A percentile compares a stretch with the other conserved stretches of the same genome.
These are phyloP conservation scores for Lecanoromycetidae sp. DNA, from an alignment of 2,329 filamentous ascomycete species.

Conservation along the genomic window DNA sequence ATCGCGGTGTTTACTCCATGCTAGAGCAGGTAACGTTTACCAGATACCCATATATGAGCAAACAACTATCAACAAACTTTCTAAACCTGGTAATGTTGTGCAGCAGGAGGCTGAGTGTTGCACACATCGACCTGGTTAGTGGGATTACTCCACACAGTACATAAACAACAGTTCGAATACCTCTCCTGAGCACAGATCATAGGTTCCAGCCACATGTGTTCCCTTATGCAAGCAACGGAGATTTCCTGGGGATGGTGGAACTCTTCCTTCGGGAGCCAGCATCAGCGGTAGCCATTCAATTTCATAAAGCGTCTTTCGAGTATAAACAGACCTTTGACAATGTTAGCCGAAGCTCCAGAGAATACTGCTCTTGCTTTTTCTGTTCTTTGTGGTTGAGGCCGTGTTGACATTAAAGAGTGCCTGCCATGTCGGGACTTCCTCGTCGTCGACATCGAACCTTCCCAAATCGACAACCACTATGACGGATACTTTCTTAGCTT, in stretches of 20 bases:
- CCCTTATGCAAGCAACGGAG: slow-evolving; percentile 3
- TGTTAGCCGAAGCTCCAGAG: background rate
- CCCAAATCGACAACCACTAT: background rate
- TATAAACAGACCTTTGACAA: background rate
- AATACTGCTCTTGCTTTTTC: background rate
- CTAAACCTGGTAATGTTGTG: background rate
- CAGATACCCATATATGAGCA: too few species aligned
- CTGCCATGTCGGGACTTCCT: background rate
- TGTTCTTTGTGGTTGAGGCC: background rate
- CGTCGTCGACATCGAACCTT: too few species aligned
- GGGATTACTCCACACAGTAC: background rate
- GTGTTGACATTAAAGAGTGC: background rate
- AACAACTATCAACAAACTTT: too few species aligned
- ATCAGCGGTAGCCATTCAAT: background rate
- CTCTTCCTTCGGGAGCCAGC: background rate
- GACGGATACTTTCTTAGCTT: slow-evolving; percentile 7
- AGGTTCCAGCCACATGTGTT: background rate
- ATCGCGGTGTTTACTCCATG: too few species aligned
- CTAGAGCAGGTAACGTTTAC: too few species aligned
- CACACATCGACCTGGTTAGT: background rate
- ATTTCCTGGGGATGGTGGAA: background rate
- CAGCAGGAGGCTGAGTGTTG: background rate
- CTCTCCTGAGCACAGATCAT: background rate
- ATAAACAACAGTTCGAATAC: background rate
- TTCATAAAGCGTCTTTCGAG: background rate